Evolutionary conservation across 257 asterid genomes (phyloP), one percentile per base, ranked within the genome.

Genomic region (Solanum verrucosum): DNA sequence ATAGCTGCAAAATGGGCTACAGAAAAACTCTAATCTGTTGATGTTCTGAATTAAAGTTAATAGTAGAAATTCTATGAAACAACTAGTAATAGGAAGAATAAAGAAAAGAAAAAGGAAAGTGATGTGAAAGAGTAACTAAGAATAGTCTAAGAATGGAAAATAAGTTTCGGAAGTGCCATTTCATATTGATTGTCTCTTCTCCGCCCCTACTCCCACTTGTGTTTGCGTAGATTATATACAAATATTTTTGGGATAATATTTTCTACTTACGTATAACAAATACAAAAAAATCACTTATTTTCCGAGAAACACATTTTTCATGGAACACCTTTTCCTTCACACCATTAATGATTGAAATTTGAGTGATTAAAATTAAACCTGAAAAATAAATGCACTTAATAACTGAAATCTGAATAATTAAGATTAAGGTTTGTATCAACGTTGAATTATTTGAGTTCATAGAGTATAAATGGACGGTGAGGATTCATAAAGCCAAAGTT

Each of bases 61-160:
- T 33, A 8, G 2, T 88, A 21, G 18, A 88, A 89, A 85, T 90
- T 74, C 25, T 37, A 72, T 11, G 94, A 89, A 38, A 68, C 92
- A 91, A 38, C 75, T 71, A 15, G 42, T 31, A 71, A 33, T 33
- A 46, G 7, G 59, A 14, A 4, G 20, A 67, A 67, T 25, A 1
- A 68, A 25, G 9, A 2, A 27, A 27, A 67, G 35, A 1, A 67
- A 68, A 27, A 68, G 38, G 40, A 70, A 13, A 70, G 77, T 70
- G 77, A 23, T 60, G 67, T 59, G 67, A 59, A 20, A 59, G 67
- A 59, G 25, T 1, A 18, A 18, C 4, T 20, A 56, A 56, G 25
- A 56, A 7, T 18, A 56, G 67, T 56, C 65, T 20, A 56, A 56
- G 10, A 56, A 56, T 20, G 65, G 25, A 56, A 56, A 56, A 56